phyloP scores from a whole-genome alignment of 2,329 filamentous ascomycete genomes.

The Clarireedia homoeocarpa region DNA sequence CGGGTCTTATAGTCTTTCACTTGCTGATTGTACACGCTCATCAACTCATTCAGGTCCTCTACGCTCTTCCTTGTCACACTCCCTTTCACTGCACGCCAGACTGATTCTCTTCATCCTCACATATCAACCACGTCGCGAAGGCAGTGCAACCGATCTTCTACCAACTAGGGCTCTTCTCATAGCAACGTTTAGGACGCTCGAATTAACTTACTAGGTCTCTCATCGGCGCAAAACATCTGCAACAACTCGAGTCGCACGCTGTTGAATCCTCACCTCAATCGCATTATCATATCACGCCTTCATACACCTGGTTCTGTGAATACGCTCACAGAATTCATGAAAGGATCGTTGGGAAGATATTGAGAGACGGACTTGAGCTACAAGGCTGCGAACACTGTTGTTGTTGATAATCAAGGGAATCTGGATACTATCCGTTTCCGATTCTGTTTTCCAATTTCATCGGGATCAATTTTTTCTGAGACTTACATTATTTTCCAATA shows the following conservation, averaged over 20 bases:
- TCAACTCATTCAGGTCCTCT: too few relatives aligned
- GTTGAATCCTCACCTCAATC: not conserved
- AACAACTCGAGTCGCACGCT: not conserved
- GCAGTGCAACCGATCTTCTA: too few relatives aligned
- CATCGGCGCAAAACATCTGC: not conserved
- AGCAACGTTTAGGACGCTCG: too few relatives aligned
- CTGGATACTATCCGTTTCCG: conserved; percentile 5
- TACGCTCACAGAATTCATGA: not conserved
- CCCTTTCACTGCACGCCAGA: too few relatives aligned
- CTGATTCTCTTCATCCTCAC: too few relatives aligned
- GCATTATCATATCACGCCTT: not conserved
- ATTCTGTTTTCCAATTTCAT: conserved; percentile 9
- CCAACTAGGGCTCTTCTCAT: too few relatives aligned
- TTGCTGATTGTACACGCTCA: too few relatives aligned
- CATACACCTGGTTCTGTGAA: too few relatives aligned
- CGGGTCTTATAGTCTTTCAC: too few relatives aligned
- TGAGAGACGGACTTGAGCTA: conserved; percentile 3
- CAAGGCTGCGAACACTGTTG: conserved; percentile 3
- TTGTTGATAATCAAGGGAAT: conserved; percentile 5
- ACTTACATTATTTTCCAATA: conserved; percentile 6
- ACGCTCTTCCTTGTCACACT: too few relatives aligned
- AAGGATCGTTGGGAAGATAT: not conserved
- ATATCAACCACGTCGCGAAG: too few relatives aligned
- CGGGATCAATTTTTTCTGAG: conserved; percentile 4
- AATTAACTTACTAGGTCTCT: too few relatives aligned